Base-by-base conservation (phyloP, 2,329 filamentous ascomycete species). In the Colletotrichum orbiculare region DNA sequence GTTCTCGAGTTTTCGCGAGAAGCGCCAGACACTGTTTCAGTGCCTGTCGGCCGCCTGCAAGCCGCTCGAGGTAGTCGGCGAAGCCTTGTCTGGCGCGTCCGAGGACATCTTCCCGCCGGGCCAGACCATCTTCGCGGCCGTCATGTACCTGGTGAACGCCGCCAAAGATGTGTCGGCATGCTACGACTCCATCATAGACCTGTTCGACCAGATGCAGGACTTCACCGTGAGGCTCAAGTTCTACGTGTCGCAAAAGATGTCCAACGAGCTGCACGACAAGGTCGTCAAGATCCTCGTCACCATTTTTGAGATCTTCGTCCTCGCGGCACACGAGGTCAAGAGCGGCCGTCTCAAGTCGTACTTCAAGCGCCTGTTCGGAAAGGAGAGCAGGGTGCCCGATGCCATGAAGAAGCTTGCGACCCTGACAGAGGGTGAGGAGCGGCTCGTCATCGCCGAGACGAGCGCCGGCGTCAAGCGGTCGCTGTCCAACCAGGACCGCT, bases 161-260 rank as follows among this genome's bases (percentile, higher is more conserved):
- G 82, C 81, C 2, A 76, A 77, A 17, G 77, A 81, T 54, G 81
- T 83, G 13, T 82, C 79, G 0, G 70, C 76, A 0, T 75, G 75
- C 8, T 83, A 84, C 52, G 79, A 84, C 68, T 75, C 76, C 6
- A 83, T 84, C 7, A 68, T 79, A 2, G 79, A 80, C 50, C 69
- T 84, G 33, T 80, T 84, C 69, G 75, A 75, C 10, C 75, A 77
- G 38, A 69, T 83, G 10, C 75, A 79, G 67, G 78, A 82, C 68
- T 82, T 82, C 45, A 82, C 80, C 4, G 70, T 73, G 8, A 74
- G 81, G 13, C 67, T 83, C 7, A 74, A 76, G 13, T 76, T 82
- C 17, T 83, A 83, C 47, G 69, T 78, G 8, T 73, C 75, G 17
- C 72, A 79, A 33, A 60, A 73, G 11, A 74, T 83, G 66, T 81